Conservation (phyloP, 2,329 filamentous ascomycete genomes). For the Alternaria hordeiaustralica region DNA sequence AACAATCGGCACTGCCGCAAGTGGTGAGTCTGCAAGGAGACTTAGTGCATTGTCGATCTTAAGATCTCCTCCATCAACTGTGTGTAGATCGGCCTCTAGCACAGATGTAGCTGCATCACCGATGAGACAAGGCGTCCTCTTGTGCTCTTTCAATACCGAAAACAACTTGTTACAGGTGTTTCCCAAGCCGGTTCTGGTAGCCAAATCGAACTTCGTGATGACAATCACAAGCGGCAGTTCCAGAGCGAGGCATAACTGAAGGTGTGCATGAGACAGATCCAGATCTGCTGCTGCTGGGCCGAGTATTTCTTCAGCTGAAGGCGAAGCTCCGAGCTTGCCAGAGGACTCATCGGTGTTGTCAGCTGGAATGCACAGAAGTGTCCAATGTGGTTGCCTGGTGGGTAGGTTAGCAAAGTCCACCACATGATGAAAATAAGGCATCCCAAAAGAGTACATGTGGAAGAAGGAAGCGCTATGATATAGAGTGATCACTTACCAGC, state of each 20-base stretch:
- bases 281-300: constrained; percentile 63
- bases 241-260: constrained; percentile 84
- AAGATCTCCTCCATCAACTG: constrained; percentile 63
- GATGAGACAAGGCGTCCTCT: constrained; percentile 76
- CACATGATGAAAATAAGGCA: not conserved
- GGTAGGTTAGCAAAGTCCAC: constrained; percentile 6
- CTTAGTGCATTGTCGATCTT: constrained; percentile 65
- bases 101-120: constrained; percentile 33
- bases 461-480: not conserved
- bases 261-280: constrained; percentile 78
- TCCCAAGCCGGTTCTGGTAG: constrained; percentile 73
- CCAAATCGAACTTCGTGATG: constrained; percentile 90
- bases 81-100: constrained; percentile 56
- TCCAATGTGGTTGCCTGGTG: constrained; percentile 80
- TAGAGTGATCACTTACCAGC: constrained; percentile 63
- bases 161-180: constrained; percentile 76
- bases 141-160: constrained; percentile 76
- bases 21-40: constrained; percentile 56
- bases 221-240: constrained; percentile 78
- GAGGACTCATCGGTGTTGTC: constrained; percentile 67
- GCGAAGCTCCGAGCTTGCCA: constrained; percentile 54
- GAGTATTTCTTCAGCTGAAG: constrained; percentile 59
- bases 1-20: constrained; percentile 75
- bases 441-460: not conserved
- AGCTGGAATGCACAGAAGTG: constrained; percentile 83